Conservation (phyloP, 169 alveolate species). For the Eimeria necatrix region DNA sequence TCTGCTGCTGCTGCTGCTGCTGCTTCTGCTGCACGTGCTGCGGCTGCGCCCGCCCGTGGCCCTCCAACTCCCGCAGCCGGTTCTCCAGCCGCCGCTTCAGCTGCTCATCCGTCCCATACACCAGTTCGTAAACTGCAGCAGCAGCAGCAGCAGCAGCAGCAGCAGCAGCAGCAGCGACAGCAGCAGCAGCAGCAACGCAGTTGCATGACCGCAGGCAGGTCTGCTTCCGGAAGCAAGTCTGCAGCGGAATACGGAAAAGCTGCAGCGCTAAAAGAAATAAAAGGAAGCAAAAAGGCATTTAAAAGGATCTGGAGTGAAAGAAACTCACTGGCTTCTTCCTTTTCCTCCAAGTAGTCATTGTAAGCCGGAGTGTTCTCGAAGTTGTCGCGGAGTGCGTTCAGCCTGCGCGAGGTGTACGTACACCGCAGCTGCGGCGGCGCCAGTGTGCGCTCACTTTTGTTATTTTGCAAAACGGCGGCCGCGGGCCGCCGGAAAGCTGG, state of each 20-base stretch:
- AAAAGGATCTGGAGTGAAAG: not conserved
- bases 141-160: too few relatives aligned
- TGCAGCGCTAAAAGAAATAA: not conserved
- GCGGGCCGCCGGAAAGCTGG: not conserved
- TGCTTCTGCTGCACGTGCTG: constrained; percentile 35
- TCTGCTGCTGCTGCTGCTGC: constrained; percentile 59
- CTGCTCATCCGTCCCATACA: constrained; percentile 40
- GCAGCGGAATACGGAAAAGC: not conserved
- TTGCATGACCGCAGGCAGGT: not conserved
- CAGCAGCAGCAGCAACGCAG: not conserved
- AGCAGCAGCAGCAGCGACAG: too few relatives aligned
- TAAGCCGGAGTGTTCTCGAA: constrained; percentile 65
- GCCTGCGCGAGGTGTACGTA: not conserved
- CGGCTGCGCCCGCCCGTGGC: constrained; percentile 41
- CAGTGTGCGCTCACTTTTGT: too few relatives aligned
- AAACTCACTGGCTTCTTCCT: constrained; percentile 57
- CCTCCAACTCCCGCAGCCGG: constrained; percentile 29
- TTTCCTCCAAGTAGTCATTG: constrained; percentile 63
- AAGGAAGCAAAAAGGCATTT: not conserved
- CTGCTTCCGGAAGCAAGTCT: too few relatives aligned
- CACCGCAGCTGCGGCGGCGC: too few relatives aligned
- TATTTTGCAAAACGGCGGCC: not conserved
- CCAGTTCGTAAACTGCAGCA: constrained; percentile 57
- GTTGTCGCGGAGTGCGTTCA: constrained; percentile 45
- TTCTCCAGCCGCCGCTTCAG: constrained; percentile 53